Percentiles rank a stretch among this genome's conserved stretches.
Evolutionary conservation across 2,329 filamentous ascomycete genomes (phyloP).

Genomic region (Verticillium longisporum): DNA sequence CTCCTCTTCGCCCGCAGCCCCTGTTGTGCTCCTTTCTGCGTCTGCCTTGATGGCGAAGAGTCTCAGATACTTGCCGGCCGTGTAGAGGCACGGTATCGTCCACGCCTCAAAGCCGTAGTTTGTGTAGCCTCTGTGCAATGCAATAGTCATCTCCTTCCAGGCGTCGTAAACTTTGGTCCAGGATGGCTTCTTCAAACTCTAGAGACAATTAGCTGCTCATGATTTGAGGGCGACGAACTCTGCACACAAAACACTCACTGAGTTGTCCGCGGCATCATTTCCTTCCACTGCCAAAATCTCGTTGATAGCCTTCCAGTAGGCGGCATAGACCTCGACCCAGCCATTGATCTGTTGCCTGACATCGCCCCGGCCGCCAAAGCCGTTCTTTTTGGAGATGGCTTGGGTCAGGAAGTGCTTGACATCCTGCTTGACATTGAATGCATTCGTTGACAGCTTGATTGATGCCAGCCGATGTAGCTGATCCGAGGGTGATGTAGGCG

Average conservation of each 20-base stretch:
- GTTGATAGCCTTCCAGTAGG: slow-evolving; percentile 77
- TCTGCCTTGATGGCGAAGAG: slow-evolving; percentile 90
- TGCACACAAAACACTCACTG: slow-evolving; percentile 16
- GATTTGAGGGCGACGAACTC: background rate
- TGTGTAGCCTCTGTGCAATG: slow-evolving; percentile 74
- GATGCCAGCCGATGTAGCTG: slow-evolving; percentile 60
- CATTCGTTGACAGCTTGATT: slow-evolving; percentile 66
- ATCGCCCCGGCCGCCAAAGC: background rate
- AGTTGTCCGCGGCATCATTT: slow-evolving; percentile 22
- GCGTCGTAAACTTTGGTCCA: slow-evolving; percentile 80
- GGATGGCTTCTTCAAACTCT: slow-evolving; percentile 32
- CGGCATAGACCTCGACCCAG: slow-evolving; percentile 82
- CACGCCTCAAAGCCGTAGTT: slow-evolving; percentile 73
- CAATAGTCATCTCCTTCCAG: slow-evolving; percentile 80
- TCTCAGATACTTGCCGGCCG: slow-evolving; percentile 78
- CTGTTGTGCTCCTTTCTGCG: slow-evolving; percentile 46
- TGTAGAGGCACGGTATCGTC: slow-evolving; percentile 88
- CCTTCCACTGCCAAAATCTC: slow-evolving; percentile 64
- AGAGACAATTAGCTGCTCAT: background rate
- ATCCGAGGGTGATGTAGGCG: slow-evolving; percentile 57
- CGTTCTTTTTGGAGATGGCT: slow-evolving; percentile 26
- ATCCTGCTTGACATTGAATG: slow-evolving; percentile 58
- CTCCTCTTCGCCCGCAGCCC: slow-evolving; percentile 27
- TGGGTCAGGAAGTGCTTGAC: slow-evolving; percentile 65
- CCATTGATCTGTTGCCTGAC: slow-evolving; percentile 56